These are phyloP conservation scores for Penicillium occitanis DNA, from an alignment of 2,329 filamentous ascomycete species.

Conservation along the genomic window DNA sequence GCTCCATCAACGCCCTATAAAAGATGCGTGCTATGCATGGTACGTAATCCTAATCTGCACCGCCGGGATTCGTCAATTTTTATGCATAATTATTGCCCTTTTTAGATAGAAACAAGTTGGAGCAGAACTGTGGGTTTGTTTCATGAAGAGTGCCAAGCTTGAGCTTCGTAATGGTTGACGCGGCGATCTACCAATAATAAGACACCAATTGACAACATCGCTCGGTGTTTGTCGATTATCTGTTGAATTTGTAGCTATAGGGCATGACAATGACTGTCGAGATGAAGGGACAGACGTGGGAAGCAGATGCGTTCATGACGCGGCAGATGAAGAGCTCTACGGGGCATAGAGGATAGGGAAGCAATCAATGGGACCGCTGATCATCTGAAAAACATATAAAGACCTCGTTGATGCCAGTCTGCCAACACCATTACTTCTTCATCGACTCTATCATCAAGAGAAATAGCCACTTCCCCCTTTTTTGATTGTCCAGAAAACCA, in stretches of 20 bases:
- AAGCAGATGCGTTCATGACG: neutral
- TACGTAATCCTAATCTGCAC: neutral
- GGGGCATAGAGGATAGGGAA: neutral
- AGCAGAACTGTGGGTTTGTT: neutral
- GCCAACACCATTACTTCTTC: neutral
- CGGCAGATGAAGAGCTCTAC: neutral
- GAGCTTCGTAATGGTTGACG: neutral
- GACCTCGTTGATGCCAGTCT: neutral
- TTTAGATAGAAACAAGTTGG: neutral
- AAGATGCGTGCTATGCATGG: neutral
- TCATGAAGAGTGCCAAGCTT: neutral
- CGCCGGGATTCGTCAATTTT: neutral
- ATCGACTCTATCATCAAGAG: neutral
- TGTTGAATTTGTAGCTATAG: neutral
- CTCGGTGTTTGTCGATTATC: neutral
- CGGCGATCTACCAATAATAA: neutral
- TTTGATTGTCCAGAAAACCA: neutral
- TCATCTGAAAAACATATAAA: neutral
- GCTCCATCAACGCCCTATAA: neutral
- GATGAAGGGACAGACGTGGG: neutral
- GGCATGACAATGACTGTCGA: neutral
- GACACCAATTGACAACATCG: neutral
- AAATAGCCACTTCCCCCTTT: neutral
- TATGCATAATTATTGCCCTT: neutral
- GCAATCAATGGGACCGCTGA: neutral